Percentiles rank a stretch among this genome's conserved stretches.
These are phyloP conservation scores for Botrytis squamosa DNA, from an alignment of 2,329 filamentous ascomycete species.

Conservation along the genomic window DNA sequence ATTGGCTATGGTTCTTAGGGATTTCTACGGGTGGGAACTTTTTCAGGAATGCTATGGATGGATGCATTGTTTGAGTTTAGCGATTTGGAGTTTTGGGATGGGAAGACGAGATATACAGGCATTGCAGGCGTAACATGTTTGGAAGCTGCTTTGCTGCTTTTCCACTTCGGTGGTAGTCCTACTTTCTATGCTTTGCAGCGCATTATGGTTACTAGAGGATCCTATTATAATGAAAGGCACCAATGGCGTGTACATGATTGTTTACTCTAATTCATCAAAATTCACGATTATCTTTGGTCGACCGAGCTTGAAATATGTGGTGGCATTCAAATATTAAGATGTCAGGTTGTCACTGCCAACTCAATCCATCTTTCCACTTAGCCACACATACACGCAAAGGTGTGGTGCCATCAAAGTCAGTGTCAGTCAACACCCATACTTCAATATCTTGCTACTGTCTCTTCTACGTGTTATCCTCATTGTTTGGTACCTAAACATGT, in stretches of 20 bases:
- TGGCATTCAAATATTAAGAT: neutral
- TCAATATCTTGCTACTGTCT: neutral
- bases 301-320: neutral
- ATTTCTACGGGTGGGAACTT: constrained; percentile 16
- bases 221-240: neutral
- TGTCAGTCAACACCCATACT: neutral
- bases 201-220: constrained; percentile 7
- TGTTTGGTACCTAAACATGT: neutral
- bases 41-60: constrained; percentile 10
- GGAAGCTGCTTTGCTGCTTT: constrained; percentile 10
- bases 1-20: neutral
- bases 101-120: constrained; percentile 17
- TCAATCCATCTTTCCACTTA: neutral
- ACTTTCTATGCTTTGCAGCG: constrained; percentile 2
- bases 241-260: constrained; percentile 4
- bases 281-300: neutral
- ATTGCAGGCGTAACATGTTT: constrained; percentile 21
- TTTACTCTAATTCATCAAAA: neutral
- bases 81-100: constrained; percentile 21
- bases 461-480: neutral
- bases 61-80: constrained; percentile 21
- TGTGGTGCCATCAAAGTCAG: neutral
- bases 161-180: neutral
- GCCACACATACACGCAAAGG: neutral
- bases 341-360: neutral